Evolutionary conservation across 2,329 filamentous ascomycete genomes (phyloP).

Genomic region (Ceratocystis papillata): DNA sequence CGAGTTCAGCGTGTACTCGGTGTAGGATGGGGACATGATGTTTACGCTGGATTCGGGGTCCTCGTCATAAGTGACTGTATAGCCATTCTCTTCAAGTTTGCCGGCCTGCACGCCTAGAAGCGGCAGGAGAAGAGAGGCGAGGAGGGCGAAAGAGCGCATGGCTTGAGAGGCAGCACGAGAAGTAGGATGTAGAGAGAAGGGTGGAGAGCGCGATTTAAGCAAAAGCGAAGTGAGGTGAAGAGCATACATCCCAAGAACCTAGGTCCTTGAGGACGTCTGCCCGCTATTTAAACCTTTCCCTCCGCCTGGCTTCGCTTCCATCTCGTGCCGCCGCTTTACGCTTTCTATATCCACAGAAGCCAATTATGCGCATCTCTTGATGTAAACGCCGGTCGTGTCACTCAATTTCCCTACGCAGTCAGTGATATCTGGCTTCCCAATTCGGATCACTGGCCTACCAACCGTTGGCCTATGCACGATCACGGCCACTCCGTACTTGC

Average conservation of each 20-base stretch:
- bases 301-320: too few relatives aligned
- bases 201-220: not conserved
- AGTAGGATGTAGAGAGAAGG: not conserved
- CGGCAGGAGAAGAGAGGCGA: not conserved
- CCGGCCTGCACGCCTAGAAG: not conserved
- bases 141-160: not conserved
- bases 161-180: not conserved
- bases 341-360: too few relatives aligned
- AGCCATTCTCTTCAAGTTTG: not conserved
- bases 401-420: not conserved
- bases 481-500: not conserved
- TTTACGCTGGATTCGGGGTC: not conserved
- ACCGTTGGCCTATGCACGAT: not conserved
- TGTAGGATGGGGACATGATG: not conserved
- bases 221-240: not conserved
- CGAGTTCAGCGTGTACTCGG: not conserved
- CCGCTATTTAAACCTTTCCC: too few relatives aligned
- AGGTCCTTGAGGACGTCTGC: too few relatives aligned
- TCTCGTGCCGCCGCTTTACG: too few relatives aligned
- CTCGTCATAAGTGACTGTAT: not conserved
- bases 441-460: not conserved
- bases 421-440: not conserved
- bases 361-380: too few relatives aligned
- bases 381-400: not conserved
- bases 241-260: too few relatives aligned